Conservation (phyloP, 805 yeast genomes). For the Lipomyces sp. region DNA sequence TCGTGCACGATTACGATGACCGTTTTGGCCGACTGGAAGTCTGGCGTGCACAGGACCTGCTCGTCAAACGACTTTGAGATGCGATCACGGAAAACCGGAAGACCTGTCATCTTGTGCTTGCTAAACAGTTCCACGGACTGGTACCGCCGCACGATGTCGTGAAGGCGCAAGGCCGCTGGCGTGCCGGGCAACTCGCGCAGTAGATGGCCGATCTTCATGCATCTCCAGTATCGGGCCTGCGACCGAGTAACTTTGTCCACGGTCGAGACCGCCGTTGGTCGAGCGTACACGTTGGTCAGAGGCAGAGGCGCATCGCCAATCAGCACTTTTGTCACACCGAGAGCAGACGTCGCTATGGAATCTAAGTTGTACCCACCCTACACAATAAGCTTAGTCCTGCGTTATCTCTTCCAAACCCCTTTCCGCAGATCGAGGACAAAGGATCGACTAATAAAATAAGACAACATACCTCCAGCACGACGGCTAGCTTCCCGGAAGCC, state of each 20-base stretch:
- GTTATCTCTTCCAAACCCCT: slow-evolving; percentile 97
- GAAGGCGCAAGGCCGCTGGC: slow-evolving; percentile 40
- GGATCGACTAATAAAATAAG: slow-evolving; percentile 22
- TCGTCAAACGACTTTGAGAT: slow-evolving; percentile 54
- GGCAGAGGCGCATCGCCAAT: slow-evolving; percentile 93
- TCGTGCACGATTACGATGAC: slow-evolving; percentile 77
- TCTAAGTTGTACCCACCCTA: slow-evolving; percentile 91
- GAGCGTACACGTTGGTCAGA: slow-evolving; percentile 62
- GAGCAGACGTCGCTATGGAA: slow-evolving; percentile 83
- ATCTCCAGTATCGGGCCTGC: slow-evolving; percentile 86
- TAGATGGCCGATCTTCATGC: slow-evolving; percentile 64
- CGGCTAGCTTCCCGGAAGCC: slow-evolving; percentile 85
- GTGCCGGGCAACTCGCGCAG: slow-evolving; percentile 30
- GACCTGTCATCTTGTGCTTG: slow-evolving; percentile 55
- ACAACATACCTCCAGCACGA: slow-evolving; percentile 59
- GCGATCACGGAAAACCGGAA: slow-evolving; percentile 57
- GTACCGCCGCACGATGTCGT: slow-evolving; percentile 70
- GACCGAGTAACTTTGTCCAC: slow-evolving; percentile 74
- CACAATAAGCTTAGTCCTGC: slow-evolving; percentile 45
- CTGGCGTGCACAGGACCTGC: slow-evolving; percentile 67
- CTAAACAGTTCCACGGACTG: slow-evolving; percentile 56
- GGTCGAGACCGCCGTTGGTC: slow-evolving; percentile 70
- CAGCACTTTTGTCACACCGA: slow-evolving; percentile 85
- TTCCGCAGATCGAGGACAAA: no score
- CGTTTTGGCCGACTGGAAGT: slow-evolving; percentile 55